Percentiles rank a stretch among this genome's conserved stretches.
Conservation (phyloP, 192 early-diverging fungal genomes). For the Coemansia sp. region DNA sequence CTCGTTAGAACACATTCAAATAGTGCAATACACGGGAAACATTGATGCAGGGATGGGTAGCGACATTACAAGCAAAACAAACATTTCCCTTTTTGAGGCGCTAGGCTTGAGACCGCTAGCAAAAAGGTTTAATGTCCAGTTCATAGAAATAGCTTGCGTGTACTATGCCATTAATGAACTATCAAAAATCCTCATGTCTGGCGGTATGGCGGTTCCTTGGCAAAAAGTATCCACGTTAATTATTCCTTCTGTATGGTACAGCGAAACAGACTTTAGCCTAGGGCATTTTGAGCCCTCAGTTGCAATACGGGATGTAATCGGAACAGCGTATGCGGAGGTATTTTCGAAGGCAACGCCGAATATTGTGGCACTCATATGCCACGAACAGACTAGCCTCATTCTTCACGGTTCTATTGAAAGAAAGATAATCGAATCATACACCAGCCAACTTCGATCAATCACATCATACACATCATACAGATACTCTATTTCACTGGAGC, state of each 20-base stretch:
- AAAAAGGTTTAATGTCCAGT: neutral
- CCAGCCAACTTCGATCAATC: neutral
- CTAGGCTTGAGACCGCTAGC: neutral
- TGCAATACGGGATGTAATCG: neutral
- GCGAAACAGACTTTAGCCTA: neutral
- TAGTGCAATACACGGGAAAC: neutral
- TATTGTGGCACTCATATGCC: neutral
- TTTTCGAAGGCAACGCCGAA: neutral
- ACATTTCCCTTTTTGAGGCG: neutral
- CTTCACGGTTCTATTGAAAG: neutral
- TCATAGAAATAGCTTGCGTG: neutral
- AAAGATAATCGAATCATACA: neutral
- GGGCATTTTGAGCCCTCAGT: neutral
- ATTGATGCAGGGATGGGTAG: neutral
- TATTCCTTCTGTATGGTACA: neutral
- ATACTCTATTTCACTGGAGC: neutral
- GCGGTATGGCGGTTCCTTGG: neutral
- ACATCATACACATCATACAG: neutral
- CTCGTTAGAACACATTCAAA: neutral
- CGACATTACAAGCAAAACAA: neutral
- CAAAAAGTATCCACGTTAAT: neutral
- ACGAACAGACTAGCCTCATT: neutral
- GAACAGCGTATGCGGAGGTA: neutral
- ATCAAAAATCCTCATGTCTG: neutral
- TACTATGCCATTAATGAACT: neutral